Conservation (phyloP, 805 yeast species). For the Kuraishia hungarica region DNA sequence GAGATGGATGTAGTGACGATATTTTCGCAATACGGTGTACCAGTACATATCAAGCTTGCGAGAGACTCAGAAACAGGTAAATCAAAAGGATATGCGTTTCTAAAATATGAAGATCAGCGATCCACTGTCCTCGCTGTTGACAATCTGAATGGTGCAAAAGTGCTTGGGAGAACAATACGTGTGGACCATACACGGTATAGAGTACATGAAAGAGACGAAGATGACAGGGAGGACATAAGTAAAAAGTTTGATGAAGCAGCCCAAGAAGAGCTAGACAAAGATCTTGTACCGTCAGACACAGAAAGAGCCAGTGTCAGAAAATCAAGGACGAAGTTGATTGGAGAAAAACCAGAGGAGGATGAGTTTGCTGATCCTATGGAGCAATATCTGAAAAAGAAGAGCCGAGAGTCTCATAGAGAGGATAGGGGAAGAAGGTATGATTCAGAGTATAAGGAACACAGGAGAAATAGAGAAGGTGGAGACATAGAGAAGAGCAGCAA, state of each 20-base stretch:
- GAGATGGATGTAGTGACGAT: constrained; percentile 72
- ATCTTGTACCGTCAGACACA: constrained; percentile 17
- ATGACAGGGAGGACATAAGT: constrained; percentile 38
- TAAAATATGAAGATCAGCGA: constrained; percentile 75
- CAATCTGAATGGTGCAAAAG: constrained; percentile 63
- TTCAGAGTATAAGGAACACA: neutral
- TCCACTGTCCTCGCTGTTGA: constrained; percentile 84
- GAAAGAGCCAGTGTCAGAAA: constrained; percentile 5
- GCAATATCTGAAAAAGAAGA: constrained; percentile 11
- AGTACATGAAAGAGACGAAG: constrained; percentile 1
- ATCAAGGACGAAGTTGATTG: neutral
- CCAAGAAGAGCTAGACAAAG: constrained; percentile 35
- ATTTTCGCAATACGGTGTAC: constrained; percentile 86
- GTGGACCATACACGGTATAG: constrained; percentile 62
- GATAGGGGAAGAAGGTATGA: neutral
- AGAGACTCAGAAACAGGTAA: constrained; percentile 60
- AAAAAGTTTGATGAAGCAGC: constrained; percentile 21
- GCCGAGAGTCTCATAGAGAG: neutral
- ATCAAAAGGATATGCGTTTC: constrained; percentile 69
- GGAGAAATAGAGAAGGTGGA: neutral
- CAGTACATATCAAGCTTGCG: constrained; percentile 62
- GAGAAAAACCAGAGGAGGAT: constrained; percentile 13
- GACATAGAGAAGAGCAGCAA: neutral
- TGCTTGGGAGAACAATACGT: constrained; percentile 40
- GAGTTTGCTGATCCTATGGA: constrained; percentile 32